Evolutionary conservation across 2,329 filamentous ascomycete species (phyloP).

Genomic region (Pseudonectria buxi): DNA sequence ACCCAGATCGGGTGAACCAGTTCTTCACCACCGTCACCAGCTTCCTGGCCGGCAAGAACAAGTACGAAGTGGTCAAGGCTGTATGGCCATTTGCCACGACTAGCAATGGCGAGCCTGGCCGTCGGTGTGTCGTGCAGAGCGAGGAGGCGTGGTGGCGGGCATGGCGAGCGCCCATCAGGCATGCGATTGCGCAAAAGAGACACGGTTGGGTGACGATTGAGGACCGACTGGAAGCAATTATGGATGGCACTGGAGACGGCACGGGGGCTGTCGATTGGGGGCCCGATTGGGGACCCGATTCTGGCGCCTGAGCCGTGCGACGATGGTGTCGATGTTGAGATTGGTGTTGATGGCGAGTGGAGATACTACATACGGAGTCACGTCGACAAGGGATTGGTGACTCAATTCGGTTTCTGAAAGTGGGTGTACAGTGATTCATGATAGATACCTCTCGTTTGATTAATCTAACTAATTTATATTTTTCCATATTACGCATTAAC

Average conservation of each 20-base stretch:
- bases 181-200: constrained; percentile 41
- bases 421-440: too few relatives aligned
- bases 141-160: constrained; percentile 50
- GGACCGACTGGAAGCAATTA: constrained; percentile 46
- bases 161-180: constrained; percentile 25
- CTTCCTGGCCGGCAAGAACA: constrained; percentile 45
- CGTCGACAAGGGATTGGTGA: too few relatives aligned
- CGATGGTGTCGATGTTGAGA: background rate
- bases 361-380: too few relatives aligned
- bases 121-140: constrained; percentile 44
- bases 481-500: too few relatives aligned
- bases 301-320: background rate
- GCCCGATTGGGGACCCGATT: constrained; percentile 20
- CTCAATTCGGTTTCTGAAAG: too few relatives aligned
- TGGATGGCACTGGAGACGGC: constrained; percentile 39
- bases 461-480: too few relatives aligned
- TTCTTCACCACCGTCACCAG: constrained; percentile 47
- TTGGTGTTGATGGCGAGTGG: too few relatives aligned
- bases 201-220: constrained; percentile 41
- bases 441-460: too few relatives aligned
- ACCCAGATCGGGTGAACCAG: constrained; percentile 45
- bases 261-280: constrained; percentile 38
- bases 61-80: constrained; percentile 48
- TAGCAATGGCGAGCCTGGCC: constrained; percentile 36
- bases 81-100: constrained; percentile 52